A percentile compares a stretch with the other conserved stretches of the same genome.
Evolutionary conservation across 352 stramenopile genomes (phyloP).

Genomic region (Albugo laibachii): DNA sequence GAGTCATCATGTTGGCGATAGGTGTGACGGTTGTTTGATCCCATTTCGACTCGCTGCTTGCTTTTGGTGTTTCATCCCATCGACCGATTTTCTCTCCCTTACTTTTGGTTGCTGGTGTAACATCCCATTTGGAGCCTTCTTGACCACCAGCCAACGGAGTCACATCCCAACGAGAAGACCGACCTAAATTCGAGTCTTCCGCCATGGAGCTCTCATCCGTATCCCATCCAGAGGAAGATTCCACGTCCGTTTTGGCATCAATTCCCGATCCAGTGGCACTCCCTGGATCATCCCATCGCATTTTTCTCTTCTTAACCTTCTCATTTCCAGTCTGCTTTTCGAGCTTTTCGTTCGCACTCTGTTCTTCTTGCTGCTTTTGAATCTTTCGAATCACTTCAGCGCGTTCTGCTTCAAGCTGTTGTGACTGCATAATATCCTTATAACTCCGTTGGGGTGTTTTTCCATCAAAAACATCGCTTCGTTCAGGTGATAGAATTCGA

Average conservation of each 20-base stretch:
- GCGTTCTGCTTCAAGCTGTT: conserved; percentile 74
- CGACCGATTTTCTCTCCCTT: conserved; percentile 45
- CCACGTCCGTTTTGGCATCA: conserved; percentile 37
- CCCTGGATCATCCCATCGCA: conserved; percentile 72
- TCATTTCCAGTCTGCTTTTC: conserved; percentile 7
- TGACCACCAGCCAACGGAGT: conserved; percentile 17
- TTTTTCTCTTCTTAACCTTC: conserved; percentile 31
- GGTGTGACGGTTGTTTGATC: conserved; percentile 81
- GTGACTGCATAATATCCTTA: conserved; percentile 83
- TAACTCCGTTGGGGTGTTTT: conserved; percentile 62
- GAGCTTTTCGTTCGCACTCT: conserved; percentile 4
- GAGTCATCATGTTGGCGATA: conserved; percentile 11
- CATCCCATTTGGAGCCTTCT: conserved; percentile 10
- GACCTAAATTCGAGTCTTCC: conserved; percentile 13
- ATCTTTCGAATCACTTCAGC: conserved; percentile 77
- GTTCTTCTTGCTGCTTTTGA: conserved; percentile 56
- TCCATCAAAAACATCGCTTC: conserved; percentile 79
- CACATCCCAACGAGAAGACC: conserved; percentile 58
- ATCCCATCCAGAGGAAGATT: conserved; percentile 55
- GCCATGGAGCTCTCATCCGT: conserved; percentile 21
- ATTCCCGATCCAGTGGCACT: conserved; percentile 2
- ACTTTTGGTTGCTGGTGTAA: conserved; percentile 17
- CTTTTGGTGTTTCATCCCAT: conserved; percentile 49
- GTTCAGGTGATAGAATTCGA: conserved; percentile 72
- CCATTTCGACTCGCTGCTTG: conserved; percentile 62